phyloP scores from a whole-genome alignment of 805 yeast species.

The Deakozyma indianensis region DNA sequence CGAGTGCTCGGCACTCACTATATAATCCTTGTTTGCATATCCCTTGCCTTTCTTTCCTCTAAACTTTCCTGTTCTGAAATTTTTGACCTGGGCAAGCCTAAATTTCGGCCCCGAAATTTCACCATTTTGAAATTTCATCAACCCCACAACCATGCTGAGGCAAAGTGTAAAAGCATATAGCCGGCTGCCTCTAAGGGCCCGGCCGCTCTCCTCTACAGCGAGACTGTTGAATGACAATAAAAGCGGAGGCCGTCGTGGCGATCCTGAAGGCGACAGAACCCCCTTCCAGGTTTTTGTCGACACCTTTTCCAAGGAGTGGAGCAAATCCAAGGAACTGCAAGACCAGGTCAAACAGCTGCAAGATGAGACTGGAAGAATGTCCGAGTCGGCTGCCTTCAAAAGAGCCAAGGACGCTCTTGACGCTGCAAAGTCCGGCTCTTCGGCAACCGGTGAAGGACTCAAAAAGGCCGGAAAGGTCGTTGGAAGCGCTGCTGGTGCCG shows the following conservation, averaged over 20 bases:
- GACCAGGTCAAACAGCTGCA: conserved; percentile 87
- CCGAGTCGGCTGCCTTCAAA: conserved; percentile 87
- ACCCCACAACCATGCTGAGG: neutral
- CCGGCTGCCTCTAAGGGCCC: too few species aligned
- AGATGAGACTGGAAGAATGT: conserved; percentile 88
- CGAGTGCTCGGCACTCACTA: too few species aligned
- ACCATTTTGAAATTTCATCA: too few species aligned
- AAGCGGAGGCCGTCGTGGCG: neutral
- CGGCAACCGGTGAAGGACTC: conserved; percentile 60
- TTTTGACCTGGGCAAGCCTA: too few species aligned
- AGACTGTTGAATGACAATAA: too few species aligned
- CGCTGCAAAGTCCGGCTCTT: conserved; percentile 56
- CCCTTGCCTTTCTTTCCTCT: too few species aligned
- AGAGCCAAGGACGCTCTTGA: conserved; percentile 87
- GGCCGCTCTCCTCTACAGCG: too few species aligned
- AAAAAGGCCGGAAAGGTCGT: conserved; percentile 87
- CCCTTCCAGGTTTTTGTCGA: conserved; percentile 90
- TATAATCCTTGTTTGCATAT: too few species aligned
- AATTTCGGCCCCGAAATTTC: neutral
- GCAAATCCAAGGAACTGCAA: conserved; percentile 77
- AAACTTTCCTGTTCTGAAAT: too few species aligned
- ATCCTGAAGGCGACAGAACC: conserved; percentile 14
- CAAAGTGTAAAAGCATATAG: neutral
- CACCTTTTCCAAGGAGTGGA: conserved; percentile 83
- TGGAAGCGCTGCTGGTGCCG: conserved; percentile 76